Conservation (phyloP, 192 early-diverging fungal species). For the Gonapodya prolifera region DNA sequence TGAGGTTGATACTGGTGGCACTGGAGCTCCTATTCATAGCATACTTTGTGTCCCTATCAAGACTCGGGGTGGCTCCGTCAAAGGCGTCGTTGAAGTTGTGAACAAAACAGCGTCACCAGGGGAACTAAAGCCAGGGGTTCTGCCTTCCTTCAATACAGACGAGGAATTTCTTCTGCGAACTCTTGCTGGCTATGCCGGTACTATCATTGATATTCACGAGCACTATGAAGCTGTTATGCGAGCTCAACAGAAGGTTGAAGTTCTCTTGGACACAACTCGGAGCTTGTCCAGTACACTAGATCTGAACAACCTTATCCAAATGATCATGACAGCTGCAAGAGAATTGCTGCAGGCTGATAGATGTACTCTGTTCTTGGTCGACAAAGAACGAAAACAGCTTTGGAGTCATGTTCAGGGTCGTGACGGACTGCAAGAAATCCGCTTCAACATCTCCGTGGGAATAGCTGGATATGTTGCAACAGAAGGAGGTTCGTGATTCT, state of each 20-base stretch:
- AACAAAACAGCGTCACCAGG: slow-evolving; percentile 21
- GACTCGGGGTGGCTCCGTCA: slow-evolving; percentile 16
- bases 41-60: slow-evolving; percentile 24
- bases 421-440: slow-evolving; percentile 26
- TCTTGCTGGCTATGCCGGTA: slow-evolving; percentile 15
- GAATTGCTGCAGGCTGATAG: slow-evolving; percentile 29
- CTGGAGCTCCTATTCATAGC: slow-evolving; percentile 5
- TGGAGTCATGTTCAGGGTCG: slow-evolving; percentile 24
- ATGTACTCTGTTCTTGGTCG: slow-evolving; percentile 29
- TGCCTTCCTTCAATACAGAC: slow-evolving; percentile 19
- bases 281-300: slow-evolving; percentile 28
- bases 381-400: slow-evolving; percentile 22
- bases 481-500: slow-evolving; percentile 14
- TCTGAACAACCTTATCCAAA: slow-evolving; percentile 22
- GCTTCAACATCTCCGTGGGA: slow-evolving; percentile 20
- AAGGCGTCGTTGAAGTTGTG: slow-evolving; percentile 27
- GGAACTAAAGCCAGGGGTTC: slow-evolving; percentile 11
- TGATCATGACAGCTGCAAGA: slow-evolving; percentile 36
- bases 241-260: slow-evolving; percentile 35
- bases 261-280: slow-evolving; percentile 32
- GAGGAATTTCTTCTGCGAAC: slow-evolving; percentile 25
- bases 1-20: slow-evolving; percentile 23
- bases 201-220: slow-evolving; percentile 23
- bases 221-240: slow-evolving; percentile 28
- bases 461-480: slow-evolving; percentile 33